Evolutionary conservation across 164 flowering plant genomes (phyloP), one percentile per base, ranked within the genome.

Genomic region (Malania oleifera): DNA sequence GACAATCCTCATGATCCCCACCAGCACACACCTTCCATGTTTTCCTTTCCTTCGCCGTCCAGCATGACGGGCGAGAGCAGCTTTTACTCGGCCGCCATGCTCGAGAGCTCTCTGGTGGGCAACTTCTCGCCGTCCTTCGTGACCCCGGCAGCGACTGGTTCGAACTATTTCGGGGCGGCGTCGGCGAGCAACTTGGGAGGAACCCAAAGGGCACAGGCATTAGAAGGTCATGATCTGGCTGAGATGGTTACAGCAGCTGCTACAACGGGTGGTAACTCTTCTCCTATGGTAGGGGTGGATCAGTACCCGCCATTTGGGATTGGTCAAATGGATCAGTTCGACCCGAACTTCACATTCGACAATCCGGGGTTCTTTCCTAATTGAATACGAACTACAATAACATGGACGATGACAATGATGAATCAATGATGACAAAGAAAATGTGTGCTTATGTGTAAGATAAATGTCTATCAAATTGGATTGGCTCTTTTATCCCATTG

Each of bases 301-400:
- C n/a, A n/a, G n/a, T n/a, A n/a, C 25, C 50, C 43, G 35, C 66
- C 72, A 17, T 61, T 57, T 54, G n/a, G n/a, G n/a, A n/a, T n/a
- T n/a, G 66, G 72, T 5, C 47, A 51, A 7, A n/a, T 47, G 4
- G 74, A 57, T n/a, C n/a, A n/a, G 13, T 67, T 67, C 1, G 70
- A 68, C 20, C 67, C 74, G 7, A 65, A 59, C 51, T 73, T 73
- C 37, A 17, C 64, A 1, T 76, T 73, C 31, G 73, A 59, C 27
- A 38, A 57, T 35, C 57, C 40, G 0, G 67, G 69, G 12, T 58
- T 63, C 46, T 66, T 60, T 38, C 62, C 7, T 65, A 35, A 41
- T 24, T 5, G n/a, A n/a, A n/a, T n/a, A n/a, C n/a, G n/a, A n/a
- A n/a, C n/a, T n/a, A n/a, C n/a, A n/a, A n/a, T n/a, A n/a, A n/a